These are phyloP conservation scores for Ogataea henricii DNA, from an alignment of 805 yeast genomes.

Conservation along the genomic window DNA sequence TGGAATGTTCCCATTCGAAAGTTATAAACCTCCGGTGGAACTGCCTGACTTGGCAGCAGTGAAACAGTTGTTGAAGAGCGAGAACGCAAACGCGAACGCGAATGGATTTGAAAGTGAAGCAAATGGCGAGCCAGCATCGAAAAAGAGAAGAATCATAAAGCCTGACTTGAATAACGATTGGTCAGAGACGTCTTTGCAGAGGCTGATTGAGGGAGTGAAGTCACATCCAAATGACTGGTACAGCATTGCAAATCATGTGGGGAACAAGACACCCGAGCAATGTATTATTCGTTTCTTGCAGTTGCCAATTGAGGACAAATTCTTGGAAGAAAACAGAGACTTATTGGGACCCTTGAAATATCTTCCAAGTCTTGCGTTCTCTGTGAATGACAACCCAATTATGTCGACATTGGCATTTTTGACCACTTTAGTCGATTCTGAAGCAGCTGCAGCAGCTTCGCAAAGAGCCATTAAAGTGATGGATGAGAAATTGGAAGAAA, in stretches of 20 bases:
- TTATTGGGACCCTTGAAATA: slow-evolving; percentile 75
- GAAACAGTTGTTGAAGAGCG: slow-evolving; percentile 25
- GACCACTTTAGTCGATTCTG: slow-evolving; percentile 81
- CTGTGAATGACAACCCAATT: slow-evolving; percentile 89
- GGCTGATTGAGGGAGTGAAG: slow-evolving; percentile 62
- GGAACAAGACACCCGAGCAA: slow-evolving; percentile 70
- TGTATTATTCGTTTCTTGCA: slow-evolving; percentile 79
- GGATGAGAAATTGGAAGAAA: slow-evolving; percentile 44
- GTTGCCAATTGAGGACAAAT: slow-evolving; percentile 79
- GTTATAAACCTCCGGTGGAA: slow-evolving; percentile 67
- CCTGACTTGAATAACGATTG: slow-evolving; percentile 52
- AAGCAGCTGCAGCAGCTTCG: slow-evolving; percentile 82
- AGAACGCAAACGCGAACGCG: too few species aligned
- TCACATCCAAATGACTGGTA: slow-evolving; percentile 77
- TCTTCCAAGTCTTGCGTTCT: slow-evolving; percentile 82
- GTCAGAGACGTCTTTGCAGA: slow-evolving; percentile 64
- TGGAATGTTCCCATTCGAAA: slow-evolving; percentile 89
- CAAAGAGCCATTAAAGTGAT: slow-evolving; percentile 54
- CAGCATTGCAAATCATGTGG: slow-evolving; percentile 65
- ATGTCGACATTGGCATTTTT: slow-evolving; percentile 89
- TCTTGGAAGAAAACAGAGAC: slow-evolving; percentile 47
- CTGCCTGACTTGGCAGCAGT: slow-evolving; percentile 36
- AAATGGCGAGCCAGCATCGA: slow-evolving; percentile 21
- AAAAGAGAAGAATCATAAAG: slow-evolving; percentile 29
- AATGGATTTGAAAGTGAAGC: slow-evolving; percentile 10